These are phyloP conservation scores for Populus ilicifolia DNA, from an alignment of 345 rosid genomes.

Conservation along the genomic window DNA sequence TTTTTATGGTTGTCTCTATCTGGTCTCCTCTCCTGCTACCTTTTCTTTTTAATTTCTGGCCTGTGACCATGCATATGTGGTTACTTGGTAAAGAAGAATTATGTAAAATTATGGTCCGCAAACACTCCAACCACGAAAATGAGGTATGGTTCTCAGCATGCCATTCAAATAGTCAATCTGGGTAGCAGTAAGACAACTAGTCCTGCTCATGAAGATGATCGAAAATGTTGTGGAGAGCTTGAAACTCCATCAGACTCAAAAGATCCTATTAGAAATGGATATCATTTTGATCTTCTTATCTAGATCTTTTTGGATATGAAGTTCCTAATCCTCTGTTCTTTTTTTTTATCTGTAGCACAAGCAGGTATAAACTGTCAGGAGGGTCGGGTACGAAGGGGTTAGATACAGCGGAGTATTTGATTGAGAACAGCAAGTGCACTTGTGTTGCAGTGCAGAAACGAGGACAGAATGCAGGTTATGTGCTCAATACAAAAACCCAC, in stretches of 20 bases:
- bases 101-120: too few species aligned
- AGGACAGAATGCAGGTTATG: constrained; percentile 82
- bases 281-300: background rate
- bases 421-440: constrained; percentile 70
- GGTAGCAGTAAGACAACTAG: background rate
- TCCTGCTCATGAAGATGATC: background rate
- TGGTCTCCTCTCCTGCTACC: too few species aligned
- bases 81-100: too few species aligned
- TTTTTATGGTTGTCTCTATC: too few species aligned
- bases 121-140: too few species aligned
- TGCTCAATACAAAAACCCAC: constrained; percentile 77
- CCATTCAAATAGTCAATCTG: too few species aligned
- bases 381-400: constrained; percentile 49
- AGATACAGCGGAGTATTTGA: constrained; percentile 79
- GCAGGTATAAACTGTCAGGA: constrained; percentile 45
- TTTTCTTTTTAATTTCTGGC: too few species aligned
- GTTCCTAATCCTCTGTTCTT: background rate
- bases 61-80: too few species aligned
- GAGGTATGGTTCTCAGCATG: too few species aligned
- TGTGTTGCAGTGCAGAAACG: constrained; percentile 81
- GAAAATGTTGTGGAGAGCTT: background rate
- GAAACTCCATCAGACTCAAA: background rate
- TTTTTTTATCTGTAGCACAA: background rate
- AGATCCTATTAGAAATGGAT: background rate
- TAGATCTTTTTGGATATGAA: background rate